phyloP scores from a whole-genome alignment of 768 basidiomycete genomes.

The Fistulinella prunicolor region DNA sequence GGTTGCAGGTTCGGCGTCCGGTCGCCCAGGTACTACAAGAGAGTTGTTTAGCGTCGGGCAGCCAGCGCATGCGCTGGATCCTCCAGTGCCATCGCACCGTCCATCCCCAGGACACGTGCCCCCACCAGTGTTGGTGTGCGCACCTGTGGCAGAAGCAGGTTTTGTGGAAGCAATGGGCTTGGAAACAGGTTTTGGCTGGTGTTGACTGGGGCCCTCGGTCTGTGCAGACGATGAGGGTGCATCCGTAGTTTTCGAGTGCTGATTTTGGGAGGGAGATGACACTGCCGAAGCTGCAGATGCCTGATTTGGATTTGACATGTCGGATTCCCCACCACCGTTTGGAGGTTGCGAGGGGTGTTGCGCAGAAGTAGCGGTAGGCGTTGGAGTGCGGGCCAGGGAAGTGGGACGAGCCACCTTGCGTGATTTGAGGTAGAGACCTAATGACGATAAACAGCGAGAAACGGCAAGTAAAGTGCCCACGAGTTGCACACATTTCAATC shows the following conservation, averaged over 20 bases:
- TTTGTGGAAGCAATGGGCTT: constrained; percentile 28
- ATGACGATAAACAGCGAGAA: constrained; percentile 32
- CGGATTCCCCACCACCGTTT: constrained; percentile 34
- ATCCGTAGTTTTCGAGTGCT: constrained; percentile 31
- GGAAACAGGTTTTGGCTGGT: constrained; percentile 26
- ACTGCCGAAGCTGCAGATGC: constrained; percentile 32
- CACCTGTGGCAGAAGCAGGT: constrained; percentile 30
- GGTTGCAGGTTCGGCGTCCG: constrained; percentile 36
- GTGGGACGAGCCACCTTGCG: constrained; percentile 72
- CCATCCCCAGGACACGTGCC: constrained; percentile 99
- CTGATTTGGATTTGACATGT: constrained; percentile 37
- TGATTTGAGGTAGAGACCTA: constrained; percentile 86
- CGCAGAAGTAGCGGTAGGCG: constrained; percentile 32
- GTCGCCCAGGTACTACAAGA: constrained; percentile 43
- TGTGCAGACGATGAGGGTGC: constrained; percentile 26
- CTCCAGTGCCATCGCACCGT: constrained; percentile 95
- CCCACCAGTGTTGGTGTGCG: constrained; percentile 29
- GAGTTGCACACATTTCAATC: constrained; percentile 40
- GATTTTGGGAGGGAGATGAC: constrained; percentile 28
- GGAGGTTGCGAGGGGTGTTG: constrained; percentile 30
- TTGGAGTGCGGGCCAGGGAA: constrained; percentile 46
- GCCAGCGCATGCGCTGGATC: constrained; percentile 87
- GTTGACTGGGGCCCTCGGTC: constrained; percentile 24
- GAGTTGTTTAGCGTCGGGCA: constrained; percentile 97
- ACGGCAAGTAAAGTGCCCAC: constrained; percentile 34